Base-by-base conservation (phyloP, 2,329 filamentous ascomycete species). In the Penicillium janthinellum region DNA sequence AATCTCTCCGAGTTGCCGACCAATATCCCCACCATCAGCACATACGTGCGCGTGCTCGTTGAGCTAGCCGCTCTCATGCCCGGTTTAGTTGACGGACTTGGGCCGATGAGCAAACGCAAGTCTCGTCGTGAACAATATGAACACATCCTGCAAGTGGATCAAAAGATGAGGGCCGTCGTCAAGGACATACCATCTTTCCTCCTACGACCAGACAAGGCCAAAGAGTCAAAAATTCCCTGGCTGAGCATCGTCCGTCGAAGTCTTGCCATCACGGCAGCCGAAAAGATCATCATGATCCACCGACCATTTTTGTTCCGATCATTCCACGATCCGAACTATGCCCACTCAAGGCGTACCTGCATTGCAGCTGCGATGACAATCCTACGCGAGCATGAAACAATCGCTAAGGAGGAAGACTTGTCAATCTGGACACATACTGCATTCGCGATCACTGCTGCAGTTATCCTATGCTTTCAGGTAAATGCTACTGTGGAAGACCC, bases 271-370 rank as follows among this genome's bases (percentile, higher is more conserved):
- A 75, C 71, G 0, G 72, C 75, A 1, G 71, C 72, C 2, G 74
- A 78, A 58, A 78, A 79, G 59, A 76, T 78, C 54, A 78, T 78
- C 64, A 77, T 78, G 75, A 77, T 79, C 20, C 77, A 79, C 58
- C 71, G 76, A 3, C 70, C 73, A 0, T 77, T 77, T 39, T 56
- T 78, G 6, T 75, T 74, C 28, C 70, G 68, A 28, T 75, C 69
- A 42, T 73, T 71, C n/a, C 57, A 68, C 15, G 73, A 75, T 38
- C 65, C 70, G 0, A 70, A 63, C 14, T 76, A 75, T 49, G 64
- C 56, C 22, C 73, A 74, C 14, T 76, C 76, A 1, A 67, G 76
- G 11, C 62, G 69, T 7, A 78, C 75, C 0, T 78, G 76, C 51
- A 66, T 77, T 12, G 72, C 75, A 0, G 76, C 76, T 2, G 71